Evolutionary conservation across 2,329 filamentous ascomycete genomes (phyloP).

Genomic region (Beauveria sp.): DNA sequence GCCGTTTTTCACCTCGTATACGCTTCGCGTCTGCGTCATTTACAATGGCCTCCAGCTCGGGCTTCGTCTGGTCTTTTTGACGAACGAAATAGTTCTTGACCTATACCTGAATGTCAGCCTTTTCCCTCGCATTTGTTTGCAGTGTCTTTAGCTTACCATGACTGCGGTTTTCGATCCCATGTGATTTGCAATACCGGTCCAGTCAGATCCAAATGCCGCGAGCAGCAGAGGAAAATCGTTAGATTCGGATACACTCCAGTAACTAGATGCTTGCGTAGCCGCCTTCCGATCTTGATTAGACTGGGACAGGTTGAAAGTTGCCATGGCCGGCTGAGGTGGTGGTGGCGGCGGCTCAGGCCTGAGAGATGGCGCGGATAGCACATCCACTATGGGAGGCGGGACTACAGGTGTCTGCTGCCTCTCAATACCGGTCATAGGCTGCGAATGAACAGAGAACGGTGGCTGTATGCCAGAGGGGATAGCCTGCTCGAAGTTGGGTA

Average conservation of each 20-base stretch:
- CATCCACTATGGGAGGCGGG: conserved; percentile 38
- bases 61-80: conserved; percentile 51
- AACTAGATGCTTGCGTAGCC: conserved; percentile 62
- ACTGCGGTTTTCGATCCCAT: conserved; percentile 80
- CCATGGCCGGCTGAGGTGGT: conserved; percentile 38
- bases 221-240: conserved; percentile 69
- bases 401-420: conserved; percentile 5
- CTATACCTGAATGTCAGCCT: background rate
- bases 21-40: conserved; percentile 52
- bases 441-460: conserved; percentile 30
- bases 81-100: conserved; percentile 58
- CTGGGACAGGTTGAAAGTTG: conserved; percentile 44
- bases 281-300: conserved; percentile 42
- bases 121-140: background rate
- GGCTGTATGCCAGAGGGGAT: conserved; percentile 33
- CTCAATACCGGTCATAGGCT: conserved; percentile 19
- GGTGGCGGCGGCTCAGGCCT: conserved; percentile 43
- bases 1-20: conserved; percentile 48
- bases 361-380: conserved; percentile 49
- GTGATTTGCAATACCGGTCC: conserved; percentile 63
- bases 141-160: conserved; percentile 49
- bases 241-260: conserved; percentile 79
- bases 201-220: conserved; percentile 71
- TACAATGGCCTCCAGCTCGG: conserved; percentile 53
- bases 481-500: conserved; percentile 37